Conservation (phyloP, 257 asterid species). For the Knoxia roxburghii region DNA sequence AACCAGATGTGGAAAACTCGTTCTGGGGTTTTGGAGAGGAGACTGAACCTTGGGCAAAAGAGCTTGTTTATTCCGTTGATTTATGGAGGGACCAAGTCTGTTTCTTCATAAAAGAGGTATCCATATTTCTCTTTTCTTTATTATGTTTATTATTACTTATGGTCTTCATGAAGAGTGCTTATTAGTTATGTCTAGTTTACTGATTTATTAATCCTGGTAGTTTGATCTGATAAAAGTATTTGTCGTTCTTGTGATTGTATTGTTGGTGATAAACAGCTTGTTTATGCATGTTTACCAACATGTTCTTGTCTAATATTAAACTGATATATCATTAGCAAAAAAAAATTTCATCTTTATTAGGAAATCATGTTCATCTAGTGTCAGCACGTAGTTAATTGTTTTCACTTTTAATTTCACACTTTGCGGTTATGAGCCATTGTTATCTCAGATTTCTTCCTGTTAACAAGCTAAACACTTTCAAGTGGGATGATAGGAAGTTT, state of each 20-base stretch:
- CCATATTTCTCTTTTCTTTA: neutral
- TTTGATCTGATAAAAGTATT: neutral
- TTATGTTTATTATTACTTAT: neutral
- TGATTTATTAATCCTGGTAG: neutral
- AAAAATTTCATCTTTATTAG: neutral
- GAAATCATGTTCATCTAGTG: neutral
- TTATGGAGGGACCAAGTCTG: slow-evolving; percentile 88
- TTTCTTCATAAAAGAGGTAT: slow-evolving; percentile 78
- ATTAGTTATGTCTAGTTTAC: neutral
- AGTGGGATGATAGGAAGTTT: neutral
- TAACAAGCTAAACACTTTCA: neutral
- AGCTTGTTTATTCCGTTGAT: slow-evolving; percentile 76
- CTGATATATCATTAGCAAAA: neutral
- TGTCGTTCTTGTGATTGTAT: neutral
- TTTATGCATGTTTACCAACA: neutral
- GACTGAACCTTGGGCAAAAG: slow-evolving; percentile 80
- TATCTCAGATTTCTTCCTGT: neutral
- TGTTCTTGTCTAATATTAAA: neutral
- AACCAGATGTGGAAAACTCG: slow-evolving; percentile 31
- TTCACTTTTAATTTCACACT: neutral
- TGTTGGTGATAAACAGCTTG: neutral
- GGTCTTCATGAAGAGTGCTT: neutral
- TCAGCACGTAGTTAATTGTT: neutral
- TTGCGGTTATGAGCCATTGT: neutral
- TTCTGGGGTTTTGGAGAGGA: slow-evolving; percentile 92